Base-by-base conservation (phyloP, 2,329 filamentous ascomycete genomes). In the Ophiocordyceps camponoti-leonardi region DNA sequence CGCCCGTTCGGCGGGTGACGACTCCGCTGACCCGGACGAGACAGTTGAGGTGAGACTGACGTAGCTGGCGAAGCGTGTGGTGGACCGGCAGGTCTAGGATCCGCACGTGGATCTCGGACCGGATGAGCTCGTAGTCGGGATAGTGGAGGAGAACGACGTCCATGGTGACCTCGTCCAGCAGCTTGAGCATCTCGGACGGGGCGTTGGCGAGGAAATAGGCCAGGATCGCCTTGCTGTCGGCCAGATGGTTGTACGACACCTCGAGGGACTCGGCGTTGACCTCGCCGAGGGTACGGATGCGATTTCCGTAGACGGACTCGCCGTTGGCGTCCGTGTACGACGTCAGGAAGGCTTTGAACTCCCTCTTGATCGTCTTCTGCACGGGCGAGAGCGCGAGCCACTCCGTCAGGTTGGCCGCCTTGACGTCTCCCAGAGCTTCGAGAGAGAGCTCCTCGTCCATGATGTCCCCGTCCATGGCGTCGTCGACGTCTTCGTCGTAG, bases 191-290 rank as follows among this genome's bases (percentile, higher is more conserved):
- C 62, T 95, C 90, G n/a, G 84, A 78, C 0, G 92, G 92, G 1
- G 90, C 87, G 58, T 96, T 98, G 52, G 90, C 90, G 26, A 98
- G 68, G 67, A 95, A 98, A 63, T 94, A 96, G 14, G 88, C 92
- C 18, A 98, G 69, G 45, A 92, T 92, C 23, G 92, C 92, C 64
- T 95, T 96, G 49, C 85, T 85, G 41, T 84, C 80, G 8, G 86
- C 82, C 18, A 98, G 71, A 61, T 98, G 88, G 51, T 90, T 84
- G 61, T 94, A 98, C 2, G 88, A 95, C 42, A 98, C 87, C 61
- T 98, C 92, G 4, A 98, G 75, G 37, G 90, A 87, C 65, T 96
- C 93, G 43, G 88, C 86, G 61, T 98, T 98, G 60, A 95, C 74
- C 64, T 96, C 90, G 68, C 92, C 93, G n/a, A 98, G 77, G 0